phyloP scores from a whole-genome alignment of 2,329 filamentous ascomycete species.

The Fusarium oxysporum region DNA sequence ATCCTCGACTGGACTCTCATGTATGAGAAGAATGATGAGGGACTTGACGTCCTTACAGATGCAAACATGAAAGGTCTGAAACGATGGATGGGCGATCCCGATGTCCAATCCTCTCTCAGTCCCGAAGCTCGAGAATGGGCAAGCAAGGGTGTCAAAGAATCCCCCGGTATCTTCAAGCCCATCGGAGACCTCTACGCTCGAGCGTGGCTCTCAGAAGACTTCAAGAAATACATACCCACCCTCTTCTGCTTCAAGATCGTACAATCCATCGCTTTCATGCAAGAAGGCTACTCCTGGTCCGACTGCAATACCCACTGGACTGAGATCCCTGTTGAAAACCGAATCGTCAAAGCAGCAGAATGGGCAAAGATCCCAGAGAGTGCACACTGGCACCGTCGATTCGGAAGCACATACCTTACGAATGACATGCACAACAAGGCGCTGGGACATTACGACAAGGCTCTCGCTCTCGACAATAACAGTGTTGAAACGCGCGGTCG shows the following conservation, averaged over 20 bases:
- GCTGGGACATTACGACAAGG: constrained; percentile 51
- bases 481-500: constrained; percentile 54
- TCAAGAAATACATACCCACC: constrained; percentile 53
- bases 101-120: constrained; percentile 47
- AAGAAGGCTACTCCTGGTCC: constrained; percentile 53
- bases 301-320: constrained; percentile 53
- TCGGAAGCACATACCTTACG: constrained; percentile 55
- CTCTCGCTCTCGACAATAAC: constrained; percentile 52
- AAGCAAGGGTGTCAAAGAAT: constrained; percentile 38
- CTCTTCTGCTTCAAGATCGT: constrained; percentile 58
- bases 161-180: constrained; percentile 50
- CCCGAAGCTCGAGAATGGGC: constrained; percentile 50
- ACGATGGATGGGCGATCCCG: constrained; percentile 52
- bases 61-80: constrained; percentile 52
- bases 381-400: constrained; percentile 53
- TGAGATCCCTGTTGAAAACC: constrained; percentile 49
- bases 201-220: constrained; percentile 53
- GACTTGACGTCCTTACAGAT: constrained; percentile 56
- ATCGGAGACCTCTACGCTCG: constrained; percentile 55
- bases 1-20: constrained; percentile 56
- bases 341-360: constrained; percentile 51
- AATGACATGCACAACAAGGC: constrained; percentile 52
- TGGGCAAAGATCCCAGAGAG: constrained; percentile 53
- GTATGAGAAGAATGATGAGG: constrained; percentile 56
- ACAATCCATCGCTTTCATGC: constrained; percentile 55